phyloP scores from a whole-genome alignment of 2,329 filamentous ascomycete genomes.

The Phialophora expanda region DNA sequence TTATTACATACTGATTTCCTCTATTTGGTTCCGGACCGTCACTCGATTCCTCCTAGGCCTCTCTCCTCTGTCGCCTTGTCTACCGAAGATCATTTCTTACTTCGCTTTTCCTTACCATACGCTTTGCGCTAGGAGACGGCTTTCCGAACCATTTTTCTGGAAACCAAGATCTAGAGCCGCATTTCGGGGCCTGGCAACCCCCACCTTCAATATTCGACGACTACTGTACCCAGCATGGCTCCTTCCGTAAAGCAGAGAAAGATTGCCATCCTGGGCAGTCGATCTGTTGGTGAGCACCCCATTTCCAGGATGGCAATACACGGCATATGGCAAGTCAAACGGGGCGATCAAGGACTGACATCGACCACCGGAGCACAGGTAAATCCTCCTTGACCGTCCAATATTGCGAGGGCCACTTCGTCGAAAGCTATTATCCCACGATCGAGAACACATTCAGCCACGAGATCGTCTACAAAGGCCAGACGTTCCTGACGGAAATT shows the following conservation, averaged over 20 bases:
- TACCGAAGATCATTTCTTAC: constrained; percentile 14
- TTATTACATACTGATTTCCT: constrained; percentile 34
- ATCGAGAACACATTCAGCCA: constrained; percentile 99
- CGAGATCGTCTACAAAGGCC: constrained; percentile 87
- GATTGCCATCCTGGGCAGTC: constrained; percentile 92
- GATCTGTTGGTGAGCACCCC: constrained; percentile 75
- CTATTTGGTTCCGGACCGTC: constrained; percentile 18
- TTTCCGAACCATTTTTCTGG: constrained; percentile 18
- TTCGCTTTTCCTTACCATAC: constrained; percentile 12
- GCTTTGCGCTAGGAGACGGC: constrained; percentile 10
- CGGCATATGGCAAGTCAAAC: neutral
- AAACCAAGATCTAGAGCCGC: constrained; percentile 5
- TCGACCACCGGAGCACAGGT: constrained; percentile 60
- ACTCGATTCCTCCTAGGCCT: constrained; percentile 18
- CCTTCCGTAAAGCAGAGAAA: constrained; percentile 84
- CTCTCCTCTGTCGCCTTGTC: constrained; percentile 10
- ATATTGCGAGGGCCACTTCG: constrained; percentile 96
- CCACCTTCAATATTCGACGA: neutral
- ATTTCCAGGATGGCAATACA: neutral
- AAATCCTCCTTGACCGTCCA: constrained; percentile 97
- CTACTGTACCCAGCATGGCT: constrained; percentile 57
- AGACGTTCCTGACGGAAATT: constrained; percentile 95
- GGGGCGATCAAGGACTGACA: constrained; percentile 12
- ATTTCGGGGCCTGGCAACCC: neutral
- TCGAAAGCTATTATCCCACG: constrained; percentile 98